These are phyloP conservation scores for Trichomonascaceae sp. DNA, from an alignment of 1,139 yeast genomes.

Conservation along the genomic window DNA sequence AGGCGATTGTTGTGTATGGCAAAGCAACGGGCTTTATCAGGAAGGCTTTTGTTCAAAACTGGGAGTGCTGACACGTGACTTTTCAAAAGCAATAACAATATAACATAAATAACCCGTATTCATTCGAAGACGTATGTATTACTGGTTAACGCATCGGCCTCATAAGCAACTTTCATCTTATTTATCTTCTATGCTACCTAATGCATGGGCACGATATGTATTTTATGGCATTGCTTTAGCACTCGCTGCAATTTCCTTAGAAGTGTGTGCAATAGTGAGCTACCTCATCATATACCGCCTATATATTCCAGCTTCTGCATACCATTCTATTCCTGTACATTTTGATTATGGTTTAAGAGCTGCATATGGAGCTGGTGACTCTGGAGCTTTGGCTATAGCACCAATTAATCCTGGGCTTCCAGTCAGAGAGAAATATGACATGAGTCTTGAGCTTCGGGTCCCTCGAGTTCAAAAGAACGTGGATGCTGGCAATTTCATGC, in stretches of 20 bases:
- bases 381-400: slow-evolving; percentile 5
- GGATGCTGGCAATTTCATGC: slow-evolving; percentile 33
- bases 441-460: slow-evolving; percentile 23
- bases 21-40: background rate
- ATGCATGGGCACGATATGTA: slow-evolving; percentile 10
- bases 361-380: background rate
- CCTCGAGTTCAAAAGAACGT: slow-evolving; percentile 30
- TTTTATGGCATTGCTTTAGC: slow-evolving; percentile 14
- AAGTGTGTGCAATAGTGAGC: slow-evolving; percentile 19
- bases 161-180: too few species aligned
- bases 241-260: slow-evolving; percentile 8
- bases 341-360: slow-evolving; percentile 5
- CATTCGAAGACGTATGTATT: too few species aligned
- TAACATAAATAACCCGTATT: background rate
- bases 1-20: background rate
- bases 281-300: slow-evolving; percentile 20
- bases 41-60: background rate
- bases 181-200: background rate
- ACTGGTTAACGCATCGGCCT: background rate
- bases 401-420: background rate
- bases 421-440: slow-evolving; percentile 1
- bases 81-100: too few species aligned
- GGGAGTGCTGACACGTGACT: background rate
- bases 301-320: slow-evolving; percentile 20
- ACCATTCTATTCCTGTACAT: background rate